These are phyloP conservation scores for Crucibulum cyathiforme DNA, from an alignment of 1,284 basidiomycete species.

Conservation along the genomic window DNA sequence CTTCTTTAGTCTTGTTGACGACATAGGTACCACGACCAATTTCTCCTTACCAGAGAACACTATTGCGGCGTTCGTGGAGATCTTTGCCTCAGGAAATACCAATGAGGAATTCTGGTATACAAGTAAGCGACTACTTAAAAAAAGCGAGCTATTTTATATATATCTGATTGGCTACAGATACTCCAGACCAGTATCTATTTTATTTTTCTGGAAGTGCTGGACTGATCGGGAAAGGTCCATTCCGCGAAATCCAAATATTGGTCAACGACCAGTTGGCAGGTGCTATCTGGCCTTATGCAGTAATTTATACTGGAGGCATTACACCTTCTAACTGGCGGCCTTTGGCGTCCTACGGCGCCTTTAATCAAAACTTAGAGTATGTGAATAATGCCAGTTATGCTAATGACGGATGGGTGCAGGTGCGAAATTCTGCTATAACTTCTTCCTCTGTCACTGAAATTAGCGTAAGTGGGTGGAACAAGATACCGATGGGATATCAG, in stretches of 20 bases:
- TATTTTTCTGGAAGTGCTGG: constrained; percentile 42
- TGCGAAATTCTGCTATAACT: constrained; percentile 19
- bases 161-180: constrained; percentile 21
- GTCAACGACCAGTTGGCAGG: constrained; percentile 52
- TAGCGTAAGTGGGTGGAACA: constrained; percentile 39
- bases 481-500: constrained; percentile 38
- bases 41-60: constrained; percentile 41
- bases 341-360: constrained; percentile 53
- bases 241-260: constrained; percentile 54
- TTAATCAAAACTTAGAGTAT: constrained; percentile 52
- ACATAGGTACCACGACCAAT: constrained; percentile 38
- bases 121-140: constrained; percentile 24
- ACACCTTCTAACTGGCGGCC: constrained; percentile 55
- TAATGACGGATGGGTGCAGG: constrained; percentile 51
- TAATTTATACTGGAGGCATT: constrained; percentile 57
- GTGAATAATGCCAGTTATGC: constrained; percentile 53
- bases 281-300: constrained; percentile 51
- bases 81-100: constrained; percentile 49
- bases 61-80: constrained; percentile 45
- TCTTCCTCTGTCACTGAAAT: background rate
- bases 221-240: constrained; percentile 45
- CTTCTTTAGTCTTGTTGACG: constrained; percentile 42
- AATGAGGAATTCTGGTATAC: constrained; percentile 55
- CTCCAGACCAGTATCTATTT: constrained; percentile 45
- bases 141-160: background rate